These are phyloP conservation scores for Glycine latifolia DNA, from an alignment of 306 rosid species.

Conservation along the genomic window DNA sequence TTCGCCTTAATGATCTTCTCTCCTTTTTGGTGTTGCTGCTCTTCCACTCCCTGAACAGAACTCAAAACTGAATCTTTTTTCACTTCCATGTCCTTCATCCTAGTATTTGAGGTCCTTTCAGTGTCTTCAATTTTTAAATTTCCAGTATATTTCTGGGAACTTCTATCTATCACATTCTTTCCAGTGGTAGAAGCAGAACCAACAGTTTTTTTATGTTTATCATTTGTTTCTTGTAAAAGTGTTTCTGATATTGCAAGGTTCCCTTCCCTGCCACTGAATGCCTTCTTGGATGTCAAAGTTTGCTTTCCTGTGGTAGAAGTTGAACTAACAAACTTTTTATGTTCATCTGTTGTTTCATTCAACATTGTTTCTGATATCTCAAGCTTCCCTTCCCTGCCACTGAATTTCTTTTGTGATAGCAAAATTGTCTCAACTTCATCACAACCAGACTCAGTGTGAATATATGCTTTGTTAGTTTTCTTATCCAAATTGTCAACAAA, in stretches of 20 bases:
- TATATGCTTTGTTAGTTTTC: constrained; percentile 53
- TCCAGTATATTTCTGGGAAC: constrained; percentile 50
- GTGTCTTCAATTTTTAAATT: constrained; percentile 54
- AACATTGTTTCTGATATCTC: constrained; percentile 50
- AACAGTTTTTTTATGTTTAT: constrained; percentile 42
- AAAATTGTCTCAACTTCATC: constrained; percentile 50
- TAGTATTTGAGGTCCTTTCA: constrained; percentile 52
- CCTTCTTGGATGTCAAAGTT: constrained; percentile 45
- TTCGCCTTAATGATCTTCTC: constrained; percentile 41
- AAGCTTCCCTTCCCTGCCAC: constrained; percentile 54
- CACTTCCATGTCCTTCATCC: constrained; percentile 51
- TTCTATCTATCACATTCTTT: constrained; percentile 49
- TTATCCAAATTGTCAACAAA: constrained; percentile 44
- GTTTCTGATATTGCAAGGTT: constrained; percentile 54
- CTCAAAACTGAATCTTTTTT: constrained; percentile 43
- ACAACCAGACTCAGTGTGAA: constrained; percentile 48
- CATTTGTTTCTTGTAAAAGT: constrained; percentile 47
- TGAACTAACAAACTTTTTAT: constrained; percentile 42
- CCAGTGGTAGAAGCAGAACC: constrained; percentile 42
- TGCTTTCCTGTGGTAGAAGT: constrained; percentile 45
- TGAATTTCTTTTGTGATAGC: constrained; percentile 37
- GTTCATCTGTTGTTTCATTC: constrained; percentile 53
- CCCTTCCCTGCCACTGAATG: constrained; percentile 52
- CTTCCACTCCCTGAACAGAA: constrained; percentile 59
- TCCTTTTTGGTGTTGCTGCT: constrained; percentile 51